Percentiles rank a stretch among this genome's conserved stretches.
phyloP scores from a whole-genome alignment of 805 yeast species.

The Candida krabiensis region DNA sequence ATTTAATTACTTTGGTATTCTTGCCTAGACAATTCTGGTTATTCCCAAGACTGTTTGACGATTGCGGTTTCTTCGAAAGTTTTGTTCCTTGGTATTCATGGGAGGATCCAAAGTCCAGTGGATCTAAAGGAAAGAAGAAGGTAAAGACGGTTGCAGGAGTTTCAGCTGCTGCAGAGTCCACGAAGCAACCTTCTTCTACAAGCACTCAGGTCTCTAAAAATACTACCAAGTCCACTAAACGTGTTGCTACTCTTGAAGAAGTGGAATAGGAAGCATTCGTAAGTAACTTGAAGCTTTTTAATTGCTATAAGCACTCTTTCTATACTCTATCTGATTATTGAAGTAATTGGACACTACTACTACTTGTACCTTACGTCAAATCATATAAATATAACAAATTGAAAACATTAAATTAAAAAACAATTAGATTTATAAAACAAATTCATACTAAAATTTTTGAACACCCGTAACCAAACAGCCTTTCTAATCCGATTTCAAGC shows the following conservation, averaged over 20 bases:
- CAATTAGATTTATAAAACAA: constrained; percentile 3
- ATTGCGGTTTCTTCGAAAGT: constrained; percentile 90
- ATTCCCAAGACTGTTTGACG: constrained; percentile 94
- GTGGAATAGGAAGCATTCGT: constrained; percentile 13
- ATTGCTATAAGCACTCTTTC: no score
- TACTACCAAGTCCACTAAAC: constrained; percentile 16
- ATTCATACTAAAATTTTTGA: neutral
- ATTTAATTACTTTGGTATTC: constrained; percentile 54
- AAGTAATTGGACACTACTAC: neutral
- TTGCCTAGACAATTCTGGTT: constrained; percentile 86
- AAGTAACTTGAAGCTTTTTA: no score
- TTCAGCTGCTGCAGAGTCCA: neutral
- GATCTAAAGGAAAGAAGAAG: constrained; percentile 15
- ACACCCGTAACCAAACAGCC: neutral
- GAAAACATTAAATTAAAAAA: neutral
- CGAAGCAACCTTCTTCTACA: constrained; percentile 1
- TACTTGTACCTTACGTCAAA: neutral
- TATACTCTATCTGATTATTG: no score
- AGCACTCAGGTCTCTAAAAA: constrained; percentile 13
- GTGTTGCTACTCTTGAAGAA: constrained; percentile 30
- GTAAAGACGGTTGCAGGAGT: constrained; percentile 5
- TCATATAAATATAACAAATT: neutral
- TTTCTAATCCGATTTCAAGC: neutral
- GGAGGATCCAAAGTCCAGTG: constrained; percentile 42
- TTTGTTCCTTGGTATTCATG: constrained; percentile 88